These are phyloP conservation scores for Rhizoclosmatium sp. DNA, from an alignment of 192 early-diverging fungal species.

Conservation along the genomic window DNA sequence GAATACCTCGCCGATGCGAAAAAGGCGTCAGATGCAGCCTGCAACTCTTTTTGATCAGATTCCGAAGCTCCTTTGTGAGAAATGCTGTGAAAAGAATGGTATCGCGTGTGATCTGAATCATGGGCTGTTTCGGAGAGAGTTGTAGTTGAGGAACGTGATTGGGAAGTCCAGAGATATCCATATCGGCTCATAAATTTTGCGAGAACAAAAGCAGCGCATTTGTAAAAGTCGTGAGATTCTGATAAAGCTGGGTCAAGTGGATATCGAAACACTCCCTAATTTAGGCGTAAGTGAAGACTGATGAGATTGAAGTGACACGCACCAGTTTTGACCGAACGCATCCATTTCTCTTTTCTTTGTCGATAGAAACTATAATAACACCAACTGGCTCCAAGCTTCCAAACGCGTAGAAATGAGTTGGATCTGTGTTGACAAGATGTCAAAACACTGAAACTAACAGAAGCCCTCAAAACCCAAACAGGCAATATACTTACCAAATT, in stretches of 20 bases:
- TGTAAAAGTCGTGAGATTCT: neutral
- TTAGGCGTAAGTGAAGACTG: too few species aligned
- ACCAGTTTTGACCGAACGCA: slow-evolving; percentile 7
- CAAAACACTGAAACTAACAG: neutral
- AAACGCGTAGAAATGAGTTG: neutral
- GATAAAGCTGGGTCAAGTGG: neutral
- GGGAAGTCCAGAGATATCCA: neutral
- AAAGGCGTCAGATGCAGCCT: neutral
- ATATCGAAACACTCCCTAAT: too few species aligned
- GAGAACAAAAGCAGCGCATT: neutral
- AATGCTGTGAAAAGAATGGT: neutral
- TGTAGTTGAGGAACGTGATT: neutral
- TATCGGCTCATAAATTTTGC: neutral
- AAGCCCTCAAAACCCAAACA: neutral
- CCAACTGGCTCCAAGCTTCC: neutral
- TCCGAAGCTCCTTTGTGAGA: neutral
- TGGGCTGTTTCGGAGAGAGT: neutral
- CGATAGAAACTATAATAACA: neutral
- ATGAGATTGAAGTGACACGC: neutral
- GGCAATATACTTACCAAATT: neutral
- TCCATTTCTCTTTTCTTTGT: neutral
- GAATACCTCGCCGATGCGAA: neutral
- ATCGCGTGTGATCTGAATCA: neutral
- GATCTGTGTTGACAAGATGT: neutral
- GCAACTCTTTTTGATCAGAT: neutral